A percentile compares a stretch with the other conserved stretches of the same genome.
Conservation (phyloP, 441 rosid genomes). For the Adansonia grandidieri region DNA sequence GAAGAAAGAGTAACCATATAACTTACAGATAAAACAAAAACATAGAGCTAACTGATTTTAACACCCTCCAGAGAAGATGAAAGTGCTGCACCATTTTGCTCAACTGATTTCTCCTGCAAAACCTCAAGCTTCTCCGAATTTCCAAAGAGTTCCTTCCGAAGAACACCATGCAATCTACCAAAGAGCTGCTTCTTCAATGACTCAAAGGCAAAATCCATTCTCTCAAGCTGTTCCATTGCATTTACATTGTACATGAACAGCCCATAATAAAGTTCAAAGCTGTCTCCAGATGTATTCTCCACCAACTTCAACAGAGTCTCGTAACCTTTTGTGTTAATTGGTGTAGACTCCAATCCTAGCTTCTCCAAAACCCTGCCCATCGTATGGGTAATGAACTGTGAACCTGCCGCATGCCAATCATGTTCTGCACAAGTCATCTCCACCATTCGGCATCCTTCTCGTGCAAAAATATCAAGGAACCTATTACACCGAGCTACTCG, state of each 20-base stretch:
- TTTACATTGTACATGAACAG: conserved; percentile 63
- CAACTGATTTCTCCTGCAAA: conserved; percentile 29
- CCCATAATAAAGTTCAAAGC: conserved; percentile 70
- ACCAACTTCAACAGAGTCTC: conserved; percentile 66
- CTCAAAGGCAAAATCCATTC: conserved; percentile 59
- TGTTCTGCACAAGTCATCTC: conserved; percentile 78
- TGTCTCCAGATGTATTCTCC: conserved; percentile 66
- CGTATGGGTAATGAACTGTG: conserved; percentile 77
- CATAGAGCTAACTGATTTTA: conserved; percentile 22
- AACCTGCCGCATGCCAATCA: conserved; percentile 69
- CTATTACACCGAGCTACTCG: conserved; percentile 48
- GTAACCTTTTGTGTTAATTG: conserved; percentile 58
- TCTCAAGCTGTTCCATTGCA: conserved; percentile 73
- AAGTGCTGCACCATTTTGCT: conserved; percentile 24
- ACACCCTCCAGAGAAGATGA: conserved; percentile 28
- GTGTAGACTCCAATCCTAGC: conserved; percentile 55
- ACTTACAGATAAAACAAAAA: conserved; percentile 25
- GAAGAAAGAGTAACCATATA: background rate
- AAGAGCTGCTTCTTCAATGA: conserved; percentile 65
- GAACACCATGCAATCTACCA: conserved; percentile 52
- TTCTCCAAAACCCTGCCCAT: conserved; percentile 65
- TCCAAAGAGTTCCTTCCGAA: conserved; percentile 47
- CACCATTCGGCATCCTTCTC: conserved; percentile 67
- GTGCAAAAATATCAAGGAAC: conserved; percentile 59
- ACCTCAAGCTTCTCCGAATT: conserved; percentile 30